Base-by-base conservation (phyloP, 2,329 filamentous ascomycete species). In the Neophaeococcomyces mojaviensis region DNA sequence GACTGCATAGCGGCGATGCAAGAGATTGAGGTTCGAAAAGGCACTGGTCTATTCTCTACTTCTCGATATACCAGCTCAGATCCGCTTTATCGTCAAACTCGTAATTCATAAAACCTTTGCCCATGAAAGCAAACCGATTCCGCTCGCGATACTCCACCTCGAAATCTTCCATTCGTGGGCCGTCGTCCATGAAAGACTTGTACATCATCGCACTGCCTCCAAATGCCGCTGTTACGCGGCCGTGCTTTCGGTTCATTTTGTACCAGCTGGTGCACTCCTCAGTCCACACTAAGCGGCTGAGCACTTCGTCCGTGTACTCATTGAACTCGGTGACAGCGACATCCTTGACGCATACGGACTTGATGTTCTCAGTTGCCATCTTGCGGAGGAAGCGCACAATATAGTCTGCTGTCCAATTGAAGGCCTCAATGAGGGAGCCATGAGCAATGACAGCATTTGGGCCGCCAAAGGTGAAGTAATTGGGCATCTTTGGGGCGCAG, bases 71-170 rank as follows among this genome's bases (percentile, higher is more conserved):
- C 56, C 57, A 61, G 18, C 56, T 49, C 51, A 61, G 43, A 51
- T 60, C 58, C 50, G 40, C 53, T 19, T 49, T 45, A 22, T 54
- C 51, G 13, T 59, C 49, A 35, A 55, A 41, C 51, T 61, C 59
- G 41, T 56, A 59, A 39, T 50, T 54, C 30, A 68, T 68, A 49
- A 69, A 68, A 1, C 72, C 71, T 56, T 73, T 73, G 0, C 71
- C 72, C 68, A 74, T 65, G 50, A 72, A 72, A 20, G 64, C 49
- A 52, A 69, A 74, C 13, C 63, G 58, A 54, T 74, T 74, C n/a
- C 53, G 46, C 13, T 61, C 66, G 36, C 62, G 59, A 51, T 74
- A 74, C 38, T 57, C 58, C 32, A 74, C 65, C 2, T 73, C 64
- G 50, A 72, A 74, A 50, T 76, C 71, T 53, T 76, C 71, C 1